These are phyloP conservation scores for Prunus yedoensis DNA, from an alignment of 331 rosid species.

Conservation along the genomic window DNA sequence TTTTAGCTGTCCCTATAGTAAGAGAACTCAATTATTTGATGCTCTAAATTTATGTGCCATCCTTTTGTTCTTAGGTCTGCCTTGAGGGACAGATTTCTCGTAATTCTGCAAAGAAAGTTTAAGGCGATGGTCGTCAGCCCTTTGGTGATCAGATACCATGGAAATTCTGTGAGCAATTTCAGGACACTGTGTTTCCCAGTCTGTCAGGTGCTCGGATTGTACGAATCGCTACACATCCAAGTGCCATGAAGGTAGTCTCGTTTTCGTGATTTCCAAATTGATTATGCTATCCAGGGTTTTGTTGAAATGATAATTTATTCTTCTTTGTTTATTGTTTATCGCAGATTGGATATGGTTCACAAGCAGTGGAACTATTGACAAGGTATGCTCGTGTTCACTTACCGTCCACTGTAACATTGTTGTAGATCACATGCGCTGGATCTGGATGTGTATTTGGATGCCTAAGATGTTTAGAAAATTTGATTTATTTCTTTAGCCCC, in stretches of 20 bases:
- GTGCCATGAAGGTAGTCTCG: conserved; percentile 75
- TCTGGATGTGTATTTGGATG: not conserved
- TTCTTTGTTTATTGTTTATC: conserved; percentile 20
- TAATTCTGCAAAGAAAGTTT: no score
- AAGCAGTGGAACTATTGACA: conserved; percentile 89
- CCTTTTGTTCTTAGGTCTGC: no score
- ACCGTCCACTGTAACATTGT: conserved; percentile 12
- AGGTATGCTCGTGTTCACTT: conserved; percentile 58
- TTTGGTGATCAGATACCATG: no score
- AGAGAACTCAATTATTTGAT: no score
- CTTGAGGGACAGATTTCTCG: no score
- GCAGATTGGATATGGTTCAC: conserved; percentile 97
- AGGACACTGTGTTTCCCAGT: conserved; percentile 78
- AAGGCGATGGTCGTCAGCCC: no score
- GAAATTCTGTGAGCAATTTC: conserved; percentile 95
- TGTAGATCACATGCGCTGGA: conserved; percentile 1
- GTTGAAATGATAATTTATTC: conserved; percentile 7
- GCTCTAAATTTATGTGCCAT: no score
- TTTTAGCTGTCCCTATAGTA: no score
- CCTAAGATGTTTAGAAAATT: not conserved
- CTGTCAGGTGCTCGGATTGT: conserved; percentile 97
- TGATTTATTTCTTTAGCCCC: not conserved
- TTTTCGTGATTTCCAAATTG: conserved; percentile 17
- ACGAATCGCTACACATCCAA: conserved; percentile 97
- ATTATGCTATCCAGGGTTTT: conserved; percentile 22